Base-by-base conservation (phyloP, 305 asterid genomes). In the Fraxinus nigra region DNA sequence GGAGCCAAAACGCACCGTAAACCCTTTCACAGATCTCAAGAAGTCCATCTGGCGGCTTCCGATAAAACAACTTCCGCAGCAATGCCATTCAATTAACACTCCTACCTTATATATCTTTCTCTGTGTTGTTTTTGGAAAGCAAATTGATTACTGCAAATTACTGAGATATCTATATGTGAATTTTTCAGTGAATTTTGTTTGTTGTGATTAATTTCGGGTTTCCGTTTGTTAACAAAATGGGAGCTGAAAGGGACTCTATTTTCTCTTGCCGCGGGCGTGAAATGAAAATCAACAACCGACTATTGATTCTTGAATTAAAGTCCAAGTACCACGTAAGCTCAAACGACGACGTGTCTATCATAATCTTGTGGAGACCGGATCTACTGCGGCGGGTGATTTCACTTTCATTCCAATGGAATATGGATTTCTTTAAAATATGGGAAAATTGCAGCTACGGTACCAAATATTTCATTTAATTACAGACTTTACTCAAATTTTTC, bases 1-100 rank as follows among this genome's bases (percentile, higher is more conserved):
- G 7, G 40, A 26, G 79, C 14, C 46, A 24, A 26, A 40, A 43
- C 90, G 82, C 85, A 95, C 98, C 98, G 79, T 91, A 95, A 87
- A 95, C 97, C 82, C 97, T 86, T 87, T 95, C 98, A 87, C 92
- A 86, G 90, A 93, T 93, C 94, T 95, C 98, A 35, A 95, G 92
- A 67, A 95, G 97, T 79, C 98, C 98, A 84, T 95, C 98, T 22
- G 97, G 97, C 59, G 98, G 98, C 91, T 95, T 95, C 88, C 95
- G 89, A 85, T 90, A 92, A 87, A 95, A 95, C 88, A 93, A 79
- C 89, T 93, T 95, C 84, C 98, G 87, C 26, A 95, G 85, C 89
- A 95, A 84, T 84, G 98, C 93, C 98, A 94, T 94, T 59, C 32
- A 78, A 14, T 74, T 30, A 65, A 63, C 37, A 67, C 37, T 67